A percentile compares a stretch with the other conserved stretches of the same genome.
Evolutionary conservation across 371 early-diverging fungal species (phyloP).

Genomic region (Mucor plumbeus): DNA sequence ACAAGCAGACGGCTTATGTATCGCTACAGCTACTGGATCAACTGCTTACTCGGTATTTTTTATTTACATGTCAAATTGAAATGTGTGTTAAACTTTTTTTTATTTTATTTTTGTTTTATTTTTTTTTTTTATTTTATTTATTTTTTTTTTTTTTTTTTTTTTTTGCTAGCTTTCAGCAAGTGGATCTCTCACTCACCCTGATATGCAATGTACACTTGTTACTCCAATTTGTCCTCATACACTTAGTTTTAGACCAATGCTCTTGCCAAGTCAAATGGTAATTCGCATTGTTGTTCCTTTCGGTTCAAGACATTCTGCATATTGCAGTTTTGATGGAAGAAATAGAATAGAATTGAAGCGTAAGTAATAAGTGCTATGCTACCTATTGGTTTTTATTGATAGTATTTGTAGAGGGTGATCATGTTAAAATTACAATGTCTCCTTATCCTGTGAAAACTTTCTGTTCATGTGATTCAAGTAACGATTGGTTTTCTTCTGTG

Average conservation of each 20-base stretch:
- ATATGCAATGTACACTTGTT: constrained; percentile 86
- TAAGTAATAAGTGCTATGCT: constrained; percentile 22
- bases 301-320: constrained; percentile 72
- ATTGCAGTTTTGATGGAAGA: constrained; percentile 91
- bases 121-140: constrained; percentile 49
- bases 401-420: constrained; percentile 75
- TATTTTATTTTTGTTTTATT: no score
- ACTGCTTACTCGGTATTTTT: constrained; percentile 86
- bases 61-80: no score
- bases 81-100: no score
- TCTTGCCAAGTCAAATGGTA: constrained; percentile 87
- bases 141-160: constrained; percentile 14
- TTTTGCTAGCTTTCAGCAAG: constrained; percentile 87
- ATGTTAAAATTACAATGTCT: constrained; percentile 83
- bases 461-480: constrained; percentile 53
- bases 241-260: constrained; percentile 91
- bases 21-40: constrained; percentile 94
- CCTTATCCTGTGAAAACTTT: constrained; percentile 85
- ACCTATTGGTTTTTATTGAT: background rate
- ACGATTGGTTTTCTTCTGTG: constrained; percentile 85
- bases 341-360: constrained; percentile 82
- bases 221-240: constrained; percentile 97
- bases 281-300: constrained; percentile 78
- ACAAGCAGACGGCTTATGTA: constrained; percentile 89
- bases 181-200: constrained; percentile 94